These are phyloP conservation scores for Arbutus unedo DNA, from an alignment of 148 eudicot species.

Conservation along the genomic window DNA sequence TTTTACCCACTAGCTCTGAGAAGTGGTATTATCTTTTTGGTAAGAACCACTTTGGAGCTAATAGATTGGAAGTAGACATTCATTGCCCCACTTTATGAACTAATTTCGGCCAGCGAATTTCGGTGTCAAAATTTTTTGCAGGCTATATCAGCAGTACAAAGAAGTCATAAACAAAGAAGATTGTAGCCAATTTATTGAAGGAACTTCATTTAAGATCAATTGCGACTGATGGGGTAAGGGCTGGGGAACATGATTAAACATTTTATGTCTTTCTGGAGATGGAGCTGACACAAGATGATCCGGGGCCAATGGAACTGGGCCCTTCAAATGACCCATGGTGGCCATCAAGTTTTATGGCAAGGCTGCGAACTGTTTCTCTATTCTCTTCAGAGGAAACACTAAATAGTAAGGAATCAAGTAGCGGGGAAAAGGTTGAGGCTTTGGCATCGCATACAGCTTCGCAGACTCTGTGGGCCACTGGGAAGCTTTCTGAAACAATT, in stretches of 20 bases:
- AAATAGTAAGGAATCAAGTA: constrained; percentile 19
- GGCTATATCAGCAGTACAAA: constrained; percentile 7
- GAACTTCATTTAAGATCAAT: background rate
- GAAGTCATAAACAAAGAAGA: constrained; percentile 3
- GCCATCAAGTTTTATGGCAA: constrained; percentile 23
- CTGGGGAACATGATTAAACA: constrained; percentile 22
- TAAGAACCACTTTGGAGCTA: background rate
- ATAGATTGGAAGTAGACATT: background rate
- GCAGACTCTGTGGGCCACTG: constrained; percentile 25
- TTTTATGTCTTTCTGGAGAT: constrained; percentile 26
- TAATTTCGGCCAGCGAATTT: background rate
- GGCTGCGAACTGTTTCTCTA: constrained; percentile 17
- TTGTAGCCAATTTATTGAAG: constrained; percentile 6
- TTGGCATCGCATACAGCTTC: constrained; percentile 22
- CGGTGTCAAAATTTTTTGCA: background rate
- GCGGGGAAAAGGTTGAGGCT: constrained; percentile 22
- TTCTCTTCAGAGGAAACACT: constrained; percentile 23
- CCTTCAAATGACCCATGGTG: constrained; percentile 23
- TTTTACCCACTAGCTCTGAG: background rate
- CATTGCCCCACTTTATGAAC: background rate
- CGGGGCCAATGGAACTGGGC: constrained; percentile 11
- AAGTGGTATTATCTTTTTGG: background rate
- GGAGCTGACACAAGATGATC: constrained; percentile 26
- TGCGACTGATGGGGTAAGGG: constrained; percentile 16
- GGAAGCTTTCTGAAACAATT: constrained; percentile 36